These are phyloP conservation scores for Argentina anserina DNA, from an alignment of 306 rosid species.

Conservation along the genomic window DNA sequence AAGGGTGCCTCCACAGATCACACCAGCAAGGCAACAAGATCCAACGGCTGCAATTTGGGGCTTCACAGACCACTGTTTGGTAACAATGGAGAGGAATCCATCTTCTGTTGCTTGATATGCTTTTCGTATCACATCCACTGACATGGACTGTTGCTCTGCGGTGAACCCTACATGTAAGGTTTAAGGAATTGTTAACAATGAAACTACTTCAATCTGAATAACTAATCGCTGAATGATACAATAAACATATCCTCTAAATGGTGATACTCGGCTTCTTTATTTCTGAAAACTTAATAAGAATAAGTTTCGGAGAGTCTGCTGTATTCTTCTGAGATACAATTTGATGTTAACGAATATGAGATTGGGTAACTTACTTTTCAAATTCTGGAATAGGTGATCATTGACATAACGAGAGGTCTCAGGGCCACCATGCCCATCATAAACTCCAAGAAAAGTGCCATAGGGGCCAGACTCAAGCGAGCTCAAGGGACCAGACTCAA, in stretches of 20 bases:
- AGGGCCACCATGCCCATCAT: slow-evolving; percentile 96
- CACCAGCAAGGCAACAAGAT: slow-evolving; percentile 82
- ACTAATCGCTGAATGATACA: neutral
- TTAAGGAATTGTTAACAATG: slow-evolving; percentile 12
- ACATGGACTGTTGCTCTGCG: slow-evolving; percentile 79
- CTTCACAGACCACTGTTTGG: slow-evolving; percentile 74
- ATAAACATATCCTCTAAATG: slow-evolving; percentile 1
- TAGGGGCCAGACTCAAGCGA: slow-evolving; percentile 65
- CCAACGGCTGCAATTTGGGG: slow-evolving; percentile 98
- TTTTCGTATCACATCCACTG: slow-evolving; percentile 79
- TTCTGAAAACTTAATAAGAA: neutral
- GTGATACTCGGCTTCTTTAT: neutral
- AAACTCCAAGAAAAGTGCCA: slow-evolving; percentile 81
- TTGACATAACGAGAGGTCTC: slow-evolving; percentile 83
- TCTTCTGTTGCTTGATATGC: slow-evolving; percentile 95
- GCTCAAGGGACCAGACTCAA: slow-evolving; percentile 86
- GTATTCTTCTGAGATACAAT: neutral
- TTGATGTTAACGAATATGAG: neutral
- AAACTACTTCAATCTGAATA: slow-evolving; percentile 7
- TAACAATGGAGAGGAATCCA: slow-evolving; percentile 74
- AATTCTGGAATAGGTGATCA: slow-evolving; percentile 71
- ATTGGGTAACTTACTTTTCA: slow-evolving; percentile 51
- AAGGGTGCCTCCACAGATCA: slow-evolving; percentile 71
- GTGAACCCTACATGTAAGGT: slow-evolving; percentile 49
- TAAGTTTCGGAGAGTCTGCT: neutral